Base-by-base conservation (phyloP, 2,329 filamentous ascomycete species). In the Calycina herbarum region DNA sequence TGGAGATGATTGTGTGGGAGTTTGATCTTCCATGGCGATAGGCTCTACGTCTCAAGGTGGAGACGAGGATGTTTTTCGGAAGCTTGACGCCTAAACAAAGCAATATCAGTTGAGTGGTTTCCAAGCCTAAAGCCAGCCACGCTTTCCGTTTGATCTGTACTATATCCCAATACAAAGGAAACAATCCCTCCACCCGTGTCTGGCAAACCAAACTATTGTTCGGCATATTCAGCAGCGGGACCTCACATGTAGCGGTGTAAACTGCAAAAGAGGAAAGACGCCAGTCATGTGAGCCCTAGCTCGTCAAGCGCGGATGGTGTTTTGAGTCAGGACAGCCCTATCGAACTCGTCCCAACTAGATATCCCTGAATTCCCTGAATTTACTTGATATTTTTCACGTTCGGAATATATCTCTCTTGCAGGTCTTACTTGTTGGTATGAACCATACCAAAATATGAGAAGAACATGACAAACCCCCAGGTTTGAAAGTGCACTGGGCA, bases 211-310 rank as follows among this genome's bases (percentile, higher is more conserved):
- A 57, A 20, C 62, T 40, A 70, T 65, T 67, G 60, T 66, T 63
- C 63, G 35, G 68, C 38, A 66, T 42, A 67, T 69, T 64, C 63
- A 64, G 57, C 57, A 64, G 42, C 73, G 73, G 73, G 70, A 67
- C 63, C 67, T 67, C 66, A 73, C 71, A 74, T 73, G 68, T 74
- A 68, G 73, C 73, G 73, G 73, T 75, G 73, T 70, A 71, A 70
- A 54, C 48, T 27, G 20, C 48, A 54, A 54, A 54, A 54, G n/a
- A 48, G n/a, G 10, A 24, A 54, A 68, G 38, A 64, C 62, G 54
- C 65, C 63, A 51, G 65, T 71, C 70, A 70, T 70, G 69, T 72
- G 68, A 69, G 70, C 68, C 66, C 64, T 63, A 54, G 48, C 48
- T 54, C 20, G 48, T 11, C 48, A 54, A 27, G 61, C 29, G 61